Evolutionary conservation across 1,284 basidiomycete genomes (phyloP), one percentile per base, ranked within the genome.

Genomic region (Hemileia vastatrix): DNA sequence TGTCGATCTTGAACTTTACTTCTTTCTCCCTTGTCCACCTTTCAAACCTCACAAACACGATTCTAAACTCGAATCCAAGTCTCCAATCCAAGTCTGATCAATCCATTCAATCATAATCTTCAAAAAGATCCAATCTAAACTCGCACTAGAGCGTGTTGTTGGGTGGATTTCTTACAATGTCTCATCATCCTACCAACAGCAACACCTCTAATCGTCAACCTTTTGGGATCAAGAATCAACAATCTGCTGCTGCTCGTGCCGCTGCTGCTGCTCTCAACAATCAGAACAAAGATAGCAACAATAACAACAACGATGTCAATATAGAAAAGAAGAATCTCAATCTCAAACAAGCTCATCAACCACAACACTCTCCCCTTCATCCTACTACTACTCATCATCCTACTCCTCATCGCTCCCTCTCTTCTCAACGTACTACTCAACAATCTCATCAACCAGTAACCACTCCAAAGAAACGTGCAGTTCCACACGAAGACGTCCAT

Each of bases 381-480:
- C n/a, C n/a, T n/a, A n/a, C n/a, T n/a, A n/a, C n/a, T n/a, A n/a
- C n/a, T n/a, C n/a, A n/a, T n/a, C n/a, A n/a, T n/a, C n/a, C n/a
- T n/a, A n/a, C n/a, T n/a, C n/a, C n/a, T n/a, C n/a, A n/a, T n/a
- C n/a, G n/a, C n/a, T n/a, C n/a, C n/a, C n/a, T n/a, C n/a, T n/a
- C n/a, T n/a, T n/a, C n/a, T n/a, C n/a, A n/a, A n/a, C n/a, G n/a
- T n/a, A n/a, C n/a, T n/a, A 15, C 36, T 40, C 36, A 40, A 15
- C 8, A 9, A 11, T 15, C 8, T 11, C 15, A 9, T 40, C 8
- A 9, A 11, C 11, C 36, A 40, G 36, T 40, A 40, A 66, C 66
- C 21, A 73, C 73, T 27, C 73, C 73, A 5, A 69, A 70, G 54
- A 75, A 75, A 58, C 71, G 73, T 23, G 69, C 68, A 3, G 68